phyloP scores from a whole-genome alignment of 306 rosid species.

The Calophaca sinica region DNA sequence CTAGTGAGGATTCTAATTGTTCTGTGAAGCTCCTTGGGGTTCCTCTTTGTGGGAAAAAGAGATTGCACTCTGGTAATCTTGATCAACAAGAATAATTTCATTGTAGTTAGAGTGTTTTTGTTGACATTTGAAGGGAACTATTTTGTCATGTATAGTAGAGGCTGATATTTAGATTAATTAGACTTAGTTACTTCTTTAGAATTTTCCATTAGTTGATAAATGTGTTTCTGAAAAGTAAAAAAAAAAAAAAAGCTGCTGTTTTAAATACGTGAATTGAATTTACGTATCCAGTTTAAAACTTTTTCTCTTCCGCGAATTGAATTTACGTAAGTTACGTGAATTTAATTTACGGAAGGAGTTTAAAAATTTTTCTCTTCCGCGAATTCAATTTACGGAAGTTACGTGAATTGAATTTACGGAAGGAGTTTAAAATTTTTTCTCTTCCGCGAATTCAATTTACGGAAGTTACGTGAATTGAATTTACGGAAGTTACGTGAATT shows the following conservation, averaged over 20 bases:
- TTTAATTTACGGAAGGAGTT: too few relatives aligned
- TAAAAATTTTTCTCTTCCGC: too few relatives aligned
- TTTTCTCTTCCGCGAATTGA: too few relatives aligned
- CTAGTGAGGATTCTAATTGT: constrained; percentile 39
- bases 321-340: too few relatives aligned
- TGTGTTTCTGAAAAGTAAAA: background rate
- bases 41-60: constrained; percentile 65
- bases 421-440: too few relatives aligned
- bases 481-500: too few relatives aligned
- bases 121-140: constrained; percentile 40
- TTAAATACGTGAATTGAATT: too few relatives aligned
- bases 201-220: constrained; percentile 3
- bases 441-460: too few relatives aligned
- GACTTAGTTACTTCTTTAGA: constrained; percentile 25
- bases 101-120: constrained; percentile 26
- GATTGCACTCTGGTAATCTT: constrained; percentile 57
- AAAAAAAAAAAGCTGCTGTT: background rate
- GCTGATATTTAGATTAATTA: constrained; percentile 40
- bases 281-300: too few relatives aligned
- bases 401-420: too few relatives aligned
- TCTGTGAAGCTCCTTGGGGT: constrained; percentile 70
- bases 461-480: too few relatives aligned
- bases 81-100: constrained; percentile 20
- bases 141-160: constrained; percentile 44
- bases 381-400: too few relatives aligned